phyloP scores from a whole-genome alignment of 139 green algal species.

The Chloropicon primus region DNA sequence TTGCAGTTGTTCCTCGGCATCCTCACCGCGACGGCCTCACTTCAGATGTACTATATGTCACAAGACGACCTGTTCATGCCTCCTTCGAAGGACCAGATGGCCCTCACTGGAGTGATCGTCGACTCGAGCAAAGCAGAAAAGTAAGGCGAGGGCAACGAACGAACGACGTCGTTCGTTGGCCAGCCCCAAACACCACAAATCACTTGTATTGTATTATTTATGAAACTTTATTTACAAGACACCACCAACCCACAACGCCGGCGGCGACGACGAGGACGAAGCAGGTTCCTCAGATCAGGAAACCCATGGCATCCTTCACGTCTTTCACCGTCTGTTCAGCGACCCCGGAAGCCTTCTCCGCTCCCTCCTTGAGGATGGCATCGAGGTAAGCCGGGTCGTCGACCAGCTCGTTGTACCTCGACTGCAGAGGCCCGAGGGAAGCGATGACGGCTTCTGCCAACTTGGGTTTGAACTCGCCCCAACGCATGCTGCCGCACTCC shows the following conservation, averaged over 20 bases:
- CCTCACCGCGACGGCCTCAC: neutral
- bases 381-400: conserved; percentile 36
- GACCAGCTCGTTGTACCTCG: conserved; percentile 28
- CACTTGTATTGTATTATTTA: neutral
- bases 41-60: conserved; percentile 20
- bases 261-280: too few species aligned
- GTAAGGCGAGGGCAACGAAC: too few species aligned
- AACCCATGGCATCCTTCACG: conserved; percentile 60
- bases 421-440: conserved; percentile 80
- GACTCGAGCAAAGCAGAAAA: neutral
- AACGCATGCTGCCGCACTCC: conserved; percentile 42
- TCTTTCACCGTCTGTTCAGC: conserved; percentile 43
- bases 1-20: conserved; percentile 44
- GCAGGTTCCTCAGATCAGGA: conserved; percentile 23
- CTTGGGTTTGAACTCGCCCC: conserved; percentile 89
- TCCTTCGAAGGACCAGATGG: neutral
- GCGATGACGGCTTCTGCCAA: conserved; percentile 87
- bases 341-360: conserved; percentile 34
- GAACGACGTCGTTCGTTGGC: too few species aligned
- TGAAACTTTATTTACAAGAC: neutral
- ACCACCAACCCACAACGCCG: too few species aligned
- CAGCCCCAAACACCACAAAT: too few species aligned
- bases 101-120: neutral
- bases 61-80: neutral
- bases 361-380: conserved; percentile 38